Conservation (phyloP, 495 filamentous ascomycete genomes). For the Halenospora varia region DNA sequence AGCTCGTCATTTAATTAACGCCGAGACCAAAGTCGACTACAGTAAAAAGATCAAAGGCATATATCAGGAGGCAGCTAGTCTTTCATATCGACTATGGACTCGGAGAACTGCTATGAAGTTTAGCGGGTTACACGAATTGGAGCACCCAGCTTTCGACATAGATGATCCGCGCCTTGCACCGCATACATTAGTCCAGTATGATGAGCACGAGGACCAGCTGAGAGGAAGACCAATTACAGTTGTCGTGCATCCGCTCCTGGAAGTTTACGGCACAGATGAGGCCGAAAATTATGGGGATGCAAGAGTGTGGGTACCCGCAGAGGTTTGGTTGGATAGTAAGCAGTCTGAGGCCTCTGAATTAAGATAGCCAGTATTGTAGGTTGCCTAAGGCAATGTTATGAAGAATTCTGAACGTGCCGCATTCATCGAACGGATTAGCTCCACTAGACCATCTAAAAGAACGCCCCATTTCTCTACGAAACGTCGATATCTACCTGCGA, state of each 20-base stretch:
- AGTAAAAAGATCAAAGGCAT: not conserved
- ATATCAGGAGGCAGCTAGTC: not conserved
- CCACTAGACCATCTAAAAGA: too few relatives aligned
- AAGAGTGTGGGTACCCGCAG: conserved; percentile 5
- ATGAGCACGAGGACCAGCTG: conserved; percentile 10
- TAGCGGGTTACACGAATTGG: not conserved
- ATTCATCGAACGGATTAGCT: too few relatives aligned
- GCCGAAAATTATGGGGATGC: conserved; percentile 6
- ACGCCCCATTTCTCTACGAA: too few relatives aligned
- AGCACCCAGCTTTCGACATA: conserved; percentile 3
- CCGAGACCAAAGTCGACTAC: not conserved
- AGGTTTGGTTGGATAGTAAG: conserved; percentile 17
- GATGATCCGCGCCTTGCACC: not conserved
- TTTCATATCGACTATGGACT: conserved; percentile 14
- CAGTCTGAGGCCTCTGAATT: too few relatives aligned
- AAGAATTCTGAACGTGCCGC: too few relatives aligned
- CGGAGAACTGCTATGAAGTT: conserved; percentile 1
- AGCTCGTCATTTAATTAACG: not conserved
- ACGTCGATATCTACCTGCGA: too few relatives aligned
- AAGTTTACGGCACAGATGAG: conserved; percentile 8
- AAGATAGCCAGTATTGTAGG: too few relatives aligned
- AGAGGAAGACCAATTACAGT: not conserved
- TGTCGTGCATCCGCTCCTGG: conserved; percentile 11
- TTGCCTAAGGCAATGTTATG: too few relatives aligned
- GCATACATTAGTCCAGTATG: conserved; percentile 4